Evolutionary conservation across 148 eudicot species (phyloP).

Genomic region (Nepenthes gracilis): DNA sequence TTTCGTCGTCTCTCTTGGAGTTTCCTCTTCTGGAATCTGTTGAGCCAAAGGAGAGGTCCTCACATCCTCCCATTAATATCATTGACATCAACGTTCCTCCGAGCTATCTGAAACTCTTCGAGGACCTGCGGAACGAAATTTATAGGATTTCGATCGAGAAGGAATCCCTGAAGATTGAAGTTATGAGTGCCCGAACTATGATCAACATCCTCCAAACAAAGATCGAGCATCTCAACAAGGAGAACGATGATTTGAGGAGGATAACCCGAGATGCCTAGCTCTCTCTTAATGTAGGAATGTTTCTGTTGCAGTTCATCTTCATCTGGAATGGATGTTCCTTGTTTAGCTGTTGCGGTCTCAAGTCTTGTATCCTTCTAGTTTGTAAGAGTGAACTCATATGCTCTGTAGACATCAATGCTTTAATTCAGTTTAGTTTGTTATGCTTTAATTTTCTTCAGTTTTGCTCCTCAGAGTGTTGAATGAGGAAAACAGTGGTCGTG

Average conservation of each 20-base stretch:
- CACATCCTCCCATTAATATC: constrained; percentile 15
- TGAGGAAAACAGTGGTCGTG: too few species aligned
- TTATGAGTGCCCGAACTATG: constrained; percentile 69
- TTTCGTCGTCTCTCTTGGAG: constrained; percentile 25
- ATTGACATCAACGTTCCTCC: constrained; percentile 68
- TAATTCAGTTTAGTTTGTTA: too few species aligned
- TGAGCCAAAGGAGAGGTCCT: constrained; percentile 20
- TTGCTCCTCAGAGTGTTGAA: too few species aligned
- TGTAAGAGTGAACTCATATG: neutral
- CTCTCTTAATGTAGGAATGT: neutral
- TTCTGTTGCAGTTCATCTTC: neutral
- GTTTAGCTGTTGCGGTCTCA: neutral
- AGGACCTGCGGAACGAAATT: constrained; percentile 50
- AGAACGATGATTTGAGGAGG: constrained; percentile 31
- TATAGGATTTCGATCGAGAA: constrained; percentile 54
- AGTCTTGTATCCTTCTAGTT: neutral
- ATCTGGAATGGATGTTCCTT: too few species aligned
- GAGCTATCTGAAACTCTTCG: constrained; percentile 54
- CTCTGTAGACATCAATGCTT: too few species aligned
- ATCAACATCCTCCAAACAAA: constrained; percentile 50
- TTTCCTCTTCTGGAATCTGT: constrained; percentile 31
- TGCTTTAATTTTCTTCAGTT: too few species aligned
- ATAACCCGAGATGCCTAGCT: neutral
- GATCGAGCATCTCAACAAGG: constrained; percentile 31
- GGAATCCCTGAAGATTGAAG: constrained; percentile 62